A percentile compares a stretch with the other conserved stretches of the same genome.
Evolutionary conservation across 2,329 filamentous ascomycete genomes (phyloP).

Genomic region (Emmonsiellopsis sp.): DNA sequence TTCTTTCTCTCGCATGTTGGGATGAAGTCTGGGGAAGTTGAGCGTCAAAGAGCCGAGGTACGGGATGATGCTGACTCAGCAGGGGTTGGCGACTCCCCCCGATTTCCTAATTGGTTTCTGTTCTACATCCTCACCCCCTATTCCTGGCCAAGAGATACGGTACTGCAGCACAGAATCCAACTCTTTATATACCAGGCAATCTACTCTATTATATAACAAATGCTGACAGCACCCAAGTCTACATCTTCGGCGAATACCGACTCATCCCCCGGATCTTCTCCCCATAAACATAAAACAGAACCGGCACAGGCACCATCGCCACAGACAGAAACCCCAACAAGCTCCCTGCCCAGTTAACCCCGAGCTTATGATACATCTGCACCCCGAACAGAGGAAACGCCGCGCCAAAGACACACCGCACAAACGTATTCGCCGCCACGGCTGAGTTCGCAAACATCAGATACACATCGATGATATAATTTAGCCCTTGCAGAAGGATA

Average conservation of each 20-base stretch:
- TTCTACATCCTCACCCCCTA: too few species aligned
- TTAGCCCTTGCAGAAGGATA: constrained; percentile 36
- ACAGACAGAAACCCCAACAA: constrained; percentile 30
- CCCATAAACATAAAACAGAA: constrained; percentile 42
- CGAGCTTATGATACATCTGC: constrained; percentile 30
- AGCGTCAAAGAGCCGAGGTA: too few species aligned
- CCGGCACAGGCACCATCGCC: constrained; percentile 38
- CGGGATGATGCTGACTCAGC: too few species aligned
- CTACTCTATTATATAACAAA: too few species aligned
- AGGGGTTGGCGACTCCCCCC: too few species aligned
- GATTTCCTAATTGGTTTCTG: too few species aligned
- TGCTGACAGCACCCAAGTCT: background rate
- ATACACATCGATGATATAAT: constrained; percentile 36
- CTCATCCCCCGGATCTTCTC: constrained; percentile 37
- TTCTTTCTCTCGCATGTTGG: too few species aligned
- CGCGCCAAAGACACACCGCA: constrained; percentile 27
- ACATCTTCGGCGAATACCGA: constrained; percentile 26
- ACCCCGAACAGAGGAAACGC: constrained; percentile 26
- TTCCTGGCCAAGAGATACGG: too few species aligned
- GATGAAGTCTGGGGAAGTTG: too few species aligned
- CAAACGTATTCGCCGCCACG: constrained; percentile 30
- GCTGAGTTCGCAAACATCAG: constrained; percentile 32
- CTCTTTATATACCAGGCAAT: too few species aligned
- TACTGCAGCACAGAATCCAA: too few species aligned
- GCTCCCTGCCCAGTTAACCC: constrained; percentile 32